These are phyloP conservation scores for Aspergillus fructus DNA, from an alignment of 2,329 filamentous ascomycete species.

Conservation along the genomic window DNA sequence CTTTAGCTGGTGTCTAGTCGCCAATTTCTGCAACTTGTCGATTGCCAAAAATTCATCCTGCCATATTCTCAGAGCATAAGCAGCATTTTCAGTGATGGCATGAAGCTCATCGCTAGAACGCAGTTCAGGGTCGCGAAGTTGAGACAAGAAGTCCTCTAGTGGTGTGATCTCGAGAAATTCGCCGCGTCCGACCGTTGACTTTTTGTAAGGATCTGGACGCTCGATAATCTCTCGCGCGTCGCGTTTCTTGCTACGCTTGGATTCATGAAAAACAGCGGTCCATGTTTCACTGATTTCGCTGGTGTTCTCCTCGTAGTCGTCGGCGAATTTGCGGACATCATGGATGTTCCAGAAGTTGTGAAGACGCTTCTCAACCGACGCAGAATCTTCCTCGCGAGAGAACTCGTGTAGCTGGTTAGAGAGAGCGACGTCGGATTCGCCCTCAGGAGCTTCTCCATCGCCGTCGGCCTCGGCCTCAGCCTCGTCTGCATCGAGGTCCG, in stretches of 20 bases:
- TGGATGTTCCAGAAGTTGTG: constrained; percentile 39
- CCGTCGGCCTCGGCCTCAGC: constrained; percentile 20
- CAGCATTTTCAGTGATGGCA: constrained; percentile 54
- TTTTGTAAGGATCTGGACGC: constrained; percentile 37
- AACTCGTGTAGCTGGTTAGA: constrained; percentile 24
- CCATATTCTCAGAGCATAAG: constrained; percentile 52
- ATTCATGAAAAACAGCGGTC: constrained; percentile 33
- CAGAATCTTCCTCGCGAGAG: constrained; percentile 22
- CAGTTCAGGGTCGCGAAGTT: constrained; percentile 36
- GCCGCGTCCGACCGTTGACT: constrained; percentile 27
- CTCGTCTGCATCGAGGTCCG: constrained; percentile 12
- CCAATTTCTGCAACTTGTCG: constrained; percentile 49
- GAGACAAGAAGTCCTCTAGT: constrained; percentile 36
- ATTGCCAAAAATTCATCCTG: constrained; percentile 60
- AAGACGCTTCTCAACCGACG: constrained; percentile 32
- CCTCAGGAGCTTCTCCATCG: constrained; percentile 22
- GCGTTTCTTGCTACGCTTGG: constrained; percentile 30
- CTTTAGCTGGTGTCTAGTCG: constrained; percentile 51
- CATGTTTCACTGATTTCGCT: constrained; percentile 32
- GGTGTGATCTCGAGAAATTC: constrained; percentile 38
- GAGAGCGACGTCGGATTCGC: constrained; percentile 21
- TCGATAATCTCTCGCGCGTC: constrained; percentile 23
- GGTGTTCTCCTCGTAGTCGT: constrained; percentile 33
- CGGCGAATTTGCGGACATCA: constrained; percentile 33
- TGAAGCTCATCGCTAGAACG: constrained; percentile 56